Evolutionary conservation across 129 eudicot species (phyloP), one percentile per base, ranked within the genome.

Genomic region (Tanacetum coccineum): DNA sequence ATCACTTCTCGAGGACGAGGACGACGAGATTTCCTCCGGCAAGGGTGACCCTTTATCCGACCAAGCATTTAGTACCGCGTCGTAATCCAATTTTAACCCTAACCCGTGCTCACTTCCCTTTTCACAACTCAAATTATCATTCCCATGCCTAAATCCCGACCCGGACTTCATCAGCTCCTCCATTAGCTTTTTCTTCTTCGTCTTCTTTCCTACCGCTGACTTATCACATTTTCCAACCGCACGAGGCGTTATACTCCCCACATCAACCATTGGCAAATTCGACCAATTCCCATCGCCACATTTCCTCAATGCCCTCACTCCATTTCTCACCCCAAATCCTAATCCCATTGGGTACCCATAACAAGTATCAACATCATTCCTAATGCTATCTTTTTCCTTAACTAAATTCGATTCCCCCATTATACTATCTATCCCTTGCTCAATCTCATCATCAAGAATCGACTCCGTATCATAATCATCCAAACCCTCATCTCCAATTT

Each of bases 381-480:
- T 49, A 58, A 4, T 8, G 44, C 2, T 40, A 14, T 19, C 63
- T 30, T 30, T 56, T 17, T 59, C 64, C 7, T n/a, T 3, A 30
- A 52, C 18, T 0, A 59, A n/a, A 9, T 81, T 84, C 6, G 70
- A 44, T 1, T 85, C 89, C 61, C 99, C 99, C 95, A 93, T 74
- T 57, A 93, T 89, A 64, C 95, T 84, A 59, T 93, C 95, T 53
- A 93, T 88, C 14, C 98, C 96, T 67, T 82, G 83, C 63, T 79
- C 99, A 6, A 89, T 82, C 70, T 85, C 98, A 61, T 85, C 98
- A 28, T 84, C 95, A 0, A 93, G 82, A 10, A 93, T 82, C 21
- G 96, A 93, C 30, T 79, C 95, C 2, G 96, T 80, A 54, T 93
- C 96, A 46, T 82, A 86, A 82, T 93, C 91, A 28, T 88, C 96